phyloP scores from a whole-genome alignment of 1,284 basidiomycete genomes.

The Cystobasidium sp. region DNA sequence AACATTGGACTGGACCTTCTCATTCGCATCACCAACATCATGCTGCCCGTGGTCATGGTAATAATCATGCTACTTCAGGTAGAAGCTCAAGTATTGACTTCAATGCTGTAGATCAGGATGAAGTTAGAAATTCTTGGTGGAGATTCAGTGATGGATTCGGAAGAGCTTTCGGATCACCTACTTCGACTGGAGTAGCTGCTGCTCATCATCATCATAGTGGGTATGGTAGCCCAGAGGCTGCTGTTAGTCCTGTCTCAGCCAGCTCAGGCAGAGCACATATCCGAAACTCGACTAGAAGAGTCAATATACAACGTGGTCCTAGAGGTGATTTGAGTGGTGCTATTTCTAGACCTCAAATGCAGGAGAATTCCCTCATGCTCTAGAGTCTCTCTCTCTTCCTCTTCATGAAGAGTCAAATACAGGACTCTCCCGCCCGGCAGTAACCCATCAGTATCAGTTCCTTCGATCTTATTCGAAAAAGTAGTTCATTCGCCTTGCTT shows the following conservation, averaged over 20 bases:
- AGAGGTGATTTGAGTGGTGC: constrained; percentile 23
- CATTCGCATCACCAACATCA: background rate
- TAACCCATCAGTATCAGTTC: background rate
- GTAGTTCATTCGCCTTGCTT: no score
- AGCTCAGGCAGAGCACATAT: constrained; percentile 25
- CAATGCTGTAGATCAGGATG: constrained; percentile 23
- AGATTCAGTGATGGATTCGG: constrained; percentile 41
- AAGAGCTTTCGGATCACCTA: constrained; percentile 28
- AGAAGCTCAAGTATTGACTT: constrained; percentile 40
- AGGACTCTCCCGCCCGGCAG: constrained; percentile 7
- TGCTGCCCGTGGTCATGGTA: background rate
- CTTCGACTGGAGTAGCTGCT: background rate
- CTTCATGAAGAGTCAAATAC: background rate
- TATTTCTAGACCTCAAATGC: constrained; percentile 39
- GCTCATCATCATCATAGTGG: constrained; percentile 1
- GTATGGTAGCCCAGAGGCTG: background rate
- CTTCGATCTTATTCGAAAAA: no score
- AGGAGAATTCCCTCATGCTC: constrained; percentile 43
- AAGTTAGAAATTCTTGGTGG: constrained; percentile 43
- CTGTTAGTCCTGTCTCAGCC: constrained; percentile 19
- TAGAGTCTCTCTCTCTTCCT: background rate
- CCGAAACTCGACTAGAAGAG: constrained; percentile 35
- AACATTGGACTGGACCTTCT: constrained; percentile 11
- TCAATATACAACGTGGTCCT: constrained; percentile 38
- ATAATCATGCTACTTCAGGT: constrained; percentile 26